phyloP scores from a whole-genome alignment of 495 filamentous ascomycete genomes.

The Penicillium dipodomyicola region DNA sequence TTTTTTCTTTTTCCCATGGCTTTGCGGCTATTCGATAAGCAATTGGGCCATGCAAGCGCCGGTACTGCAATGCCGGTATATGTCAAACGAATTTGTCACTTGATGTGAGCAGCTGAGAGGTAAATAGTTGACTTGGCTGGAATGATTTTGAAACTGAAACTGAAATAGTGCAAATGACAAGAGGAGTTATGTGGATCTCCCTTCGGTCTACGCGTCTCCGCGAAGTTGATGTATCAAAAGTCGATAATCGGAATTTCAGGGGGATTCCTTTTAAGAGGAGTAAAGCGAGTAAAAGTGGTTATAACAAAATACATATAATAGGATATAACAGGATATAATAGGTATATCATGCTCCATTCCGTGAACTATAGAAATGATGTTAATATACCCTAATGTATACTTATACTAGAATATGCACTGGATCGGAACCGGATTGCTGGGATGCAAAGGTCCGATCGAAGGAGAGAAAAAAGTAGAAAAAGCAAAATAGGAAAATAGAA shows the following conservation, averaged over 20 bases:
- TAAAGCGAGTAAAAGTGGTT: too few relatives aligned
- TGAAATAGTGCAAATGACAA: background rate
- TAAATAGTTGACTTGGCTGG: too few relatives aligned
- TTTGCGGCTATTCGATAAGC: conserved; percentile 16
- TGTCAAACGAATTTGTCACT: conserved; percentile 6
- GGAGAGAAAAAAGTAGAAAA: background rate
- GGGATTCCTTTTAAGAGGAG: background rate
- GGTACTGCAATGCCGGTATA: conserved; percentile 1
- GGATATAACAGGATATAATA: background rate
- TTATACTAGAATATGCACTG: background rate
- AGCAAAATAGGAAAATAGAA: too few relatives aligned
- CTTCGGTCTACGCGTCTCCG: background rate
- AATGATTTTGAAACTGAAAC: background rate
- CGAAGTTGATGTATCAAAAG: conserved; percentile 9
- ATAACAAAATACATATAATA: background rate
- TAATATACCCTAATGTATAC: background rate
- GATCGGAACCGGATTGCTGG: conserved; percentile 20
- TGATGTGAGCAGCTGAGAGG: background rate
- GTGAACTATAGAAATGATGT: too few relatives aligned
- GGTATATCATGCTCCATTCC: too few relatives aligned
- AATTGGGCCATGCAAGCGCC: conserved; percentile 8
- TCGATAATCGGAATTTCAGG: conserved; percentile 5
- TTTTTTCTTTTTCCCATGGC: background rate
- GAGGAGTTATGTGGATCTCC: background rate
- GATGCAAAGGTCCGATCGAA: conserved; percentile 13